Evolutionary conservation across 805 yeast genomes (phyloP), one percentile per base, ranked within the genome.

Genomic region (Zygotorulaspora florentina): DNA sequence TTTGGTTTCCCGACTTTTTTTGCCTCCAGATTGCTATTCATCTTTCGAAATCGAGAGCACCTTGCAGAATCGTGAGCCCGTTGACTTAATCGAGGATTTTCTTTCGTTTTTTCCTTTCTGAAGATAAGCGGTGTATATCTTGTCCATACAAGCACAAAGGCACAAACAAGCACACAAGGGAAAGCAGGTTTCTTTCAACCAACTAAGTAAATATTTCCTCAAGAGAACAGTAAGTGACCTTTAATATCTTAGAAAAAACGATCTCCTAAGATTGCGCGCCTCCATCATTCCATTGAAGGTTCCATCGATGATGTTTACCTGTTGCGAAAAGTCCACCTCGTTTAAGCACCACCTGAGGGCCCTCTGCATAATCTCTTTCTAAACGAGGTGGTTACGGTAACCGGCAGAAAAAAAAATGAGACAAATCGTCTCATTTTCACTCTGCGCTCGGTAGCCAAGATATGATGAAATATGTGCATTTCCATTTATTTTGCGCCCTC

Each of bases 311-410:
- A 33, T 42, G 46, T 42, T 42, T 39, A 42, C 38, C 40, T 42
- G 38, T 28, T 42, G 31, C 37, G 36, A 39, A 35, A 30, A 36
- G 47, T 39, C 39, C 41, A 39, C 25, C 44, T 45, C 48, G 48
- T 45, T 45, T 45, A 45, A 27, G 25, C 23, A 45, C 44, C 48
- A 45, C 41, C 48, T 45, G 48, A 45, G 42, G 43, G 18, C 25
- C 23, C 25, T 27, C 25, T 27, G 36, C 36, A 33, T 33, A n/a
- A 13, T 10, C 36, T n/a, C 16, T 16, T 16, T n/a, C 36, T 33
- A 33, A 33, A 33, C 36, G 36, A 33, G 18, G 20, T 33, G 11
- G 36, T 33, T 33, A 16, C 36, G 20, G 20, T 12, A 16, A 8
- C 23, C 26, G 16, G 18, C 15, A 18, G 28, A 34, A 33, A 15